These are phyloP conservation scores for Fraxinus excelsior DNA, from an alignment of 257 asterid species.

Conservation along the genomic window DNA sequence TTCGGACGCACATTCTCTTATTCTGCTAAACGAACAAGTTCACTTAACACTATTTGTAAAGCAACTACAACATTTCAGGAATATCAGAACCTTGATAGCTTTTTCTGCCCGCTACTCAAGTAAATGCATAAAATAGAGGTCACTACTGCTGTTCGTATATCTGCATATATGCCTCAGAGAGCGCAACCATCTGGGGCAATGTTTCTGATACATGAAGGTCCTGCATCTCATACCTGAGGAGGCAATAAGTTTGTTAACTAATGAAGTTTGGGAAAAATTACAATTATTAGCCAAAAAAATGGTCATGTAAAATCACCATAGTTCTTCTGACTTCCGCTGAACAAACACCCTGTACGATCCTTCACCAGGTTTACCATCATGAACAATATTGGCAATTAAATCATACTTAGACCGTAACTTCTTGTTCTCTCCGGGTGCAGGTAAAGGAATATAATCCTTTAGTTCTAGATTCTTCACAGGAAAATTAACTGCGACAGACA, in stretches of 20 bases:
- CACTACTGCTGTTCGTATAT: slow-evolving; percentile 89
- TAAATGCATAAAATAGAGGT: not conserved
- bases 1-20: no score
- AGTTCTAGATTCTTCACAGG: slow-evolving; percentile 98
- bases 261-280: not conserved
- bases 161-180: slow-evolving; percentile 92
- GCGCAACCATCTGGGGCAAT: slow-evolving; percentile 93
- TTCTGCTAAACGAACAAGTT: not conserved
- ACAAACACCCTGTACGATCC: slow-evolving; percentile 91
- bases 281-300: not conserved
- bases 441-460: slow-evolving; percentile 87
- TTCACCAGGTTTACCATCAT: slow-evolving; percentile 78
- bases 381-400: slow-evolving; percentile 77
- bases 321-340: slow-evolving; percentile 93
- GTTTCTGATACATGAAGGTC: slow-evolving; percentile 94
- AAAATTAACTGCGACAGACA: slow-evolving; percentile 61
- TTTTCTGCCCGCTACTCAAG: not conserved
- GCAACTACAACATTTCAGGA: not conserved
- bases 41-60: not conserved
- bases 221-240: slow-evolving; percentile 93
- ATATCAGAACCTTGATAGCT: not conserved
- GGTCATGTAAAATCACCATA: slow-evolving; percentile 53
- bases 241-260: slow-evolving; percentile 10
- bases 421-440: slow-evolving; percentile 60
- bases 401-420: slow-evolving; percentile 82